Evolutionary conservation across 1,139 yeast species (phyloP).

Genomic region (Geotrichum restrictum): DNA sequence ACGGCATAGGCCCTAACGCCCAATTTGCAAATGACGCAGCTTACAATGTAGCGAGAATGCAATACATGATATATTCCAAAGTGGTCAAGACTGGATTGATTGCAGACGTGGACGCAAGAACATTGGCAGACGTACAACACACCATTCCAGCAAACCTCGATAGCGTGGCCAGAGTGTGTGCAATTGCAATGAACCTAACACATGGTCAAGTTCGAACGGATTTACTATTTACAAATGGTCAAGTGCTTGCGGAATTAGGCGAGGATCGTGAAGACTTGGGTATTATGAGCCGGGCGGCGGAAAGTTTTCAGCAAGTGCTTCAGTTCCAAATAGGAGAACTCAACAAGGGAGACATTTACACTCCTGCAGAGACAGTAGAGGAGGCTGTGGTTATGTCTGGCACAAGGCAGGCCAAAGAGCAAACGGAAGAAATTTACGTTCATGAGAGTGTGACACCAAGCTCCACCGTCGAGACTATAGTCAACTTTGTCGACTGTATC

Average conservation of each 20-base stretch:
- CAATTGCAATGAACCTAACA: slow-evolving; percentile 22
- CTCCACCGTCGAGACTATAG: slow-evolving; percentile 17
- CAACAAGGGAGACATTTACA: not conserved
- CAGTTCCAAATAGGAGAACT: slow-evolving; percentile 22
- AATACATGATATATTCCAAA: slow-evolving; percentile 29
- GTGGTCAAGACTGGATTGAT: slow-evolving; percentile 27
- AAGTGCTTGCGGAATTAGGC: slow-evolving; percentile 31
- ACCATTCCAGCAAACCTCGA: slow-evolving; percentile 17
- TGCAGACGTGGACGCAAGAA: slow-evolving; percentile 20
- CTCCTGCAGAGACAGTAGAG: slow-evolving; percentile 17
- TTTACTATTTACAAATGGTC: slow-evolving; percentile 32
- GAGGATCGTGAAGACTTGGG: slow-evolving; percentile 27
- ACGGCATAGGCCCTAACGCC: slow-evolving; percentile 9
- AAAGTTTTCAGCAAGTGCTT: slow-evolving; percentile 26
- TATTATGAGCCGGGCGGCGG: slow-evolving; percentile 24
- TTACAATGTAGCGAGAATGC: slow-evolving; percentile 33
- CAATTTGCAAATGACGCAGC: slow-evolving; percentile 27
- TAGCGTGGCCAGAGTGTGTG: slow-evolving; percentile 24
- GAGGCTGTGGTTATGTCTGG: not conserved
- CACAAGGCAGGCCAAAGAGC: not conserved
- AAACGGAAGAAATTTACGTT: slow-evolving; percentile 8
- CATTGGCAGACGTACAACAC: slow-evolving; percentile 11
- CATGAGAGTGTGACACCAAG: slow-evolving; percentile 14
- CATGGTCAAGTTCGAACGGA: slow-evolving; percentile 24
- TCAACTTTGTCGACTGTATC: slow-evolving; percentile 11